These are phyloP conservation scores for Colletotrichum simmondsii DNA, from an alignment of 2,329 filamentous ascomycete species.

Conservation along the genomic window DNA sequence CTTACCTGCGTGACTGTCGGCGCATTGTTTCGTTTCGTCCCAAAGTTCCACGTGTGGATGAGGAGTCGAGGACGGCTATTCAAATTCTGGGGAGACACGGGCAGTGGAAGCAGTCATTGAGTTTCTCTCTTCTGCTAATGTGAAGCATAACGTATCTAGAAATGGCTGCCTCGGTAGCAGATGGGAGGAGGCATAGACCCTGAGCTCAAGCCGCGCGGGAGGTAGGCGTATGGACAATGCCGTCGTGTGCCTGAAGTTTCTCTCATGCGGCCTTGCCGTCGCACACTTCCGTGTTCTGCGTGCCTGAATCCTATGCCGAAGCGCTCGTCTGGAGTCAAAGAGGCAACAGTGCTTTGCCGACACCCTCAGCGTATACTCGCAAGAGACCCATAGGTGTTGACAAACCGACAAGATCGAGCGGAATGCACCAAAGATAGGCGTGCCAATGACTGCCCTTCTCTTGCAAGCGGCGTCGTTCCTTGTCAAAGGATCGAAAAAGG, in stretches of 20 bases:
- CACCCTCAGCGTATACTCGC: neutral
- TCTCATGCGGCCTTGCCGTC: neutral
- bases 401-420: neutral
- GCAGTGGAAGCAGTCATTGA: conserved; percentile 7
- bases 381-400: neutral
- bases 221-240: neutral
- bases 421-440: neutral
- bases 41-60: conserved; percentile 22
- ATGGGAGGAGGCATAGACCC: conserved; percentile 12
- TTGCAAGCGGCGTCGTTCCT: neutral
- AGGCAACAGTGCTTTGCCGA: neutral
- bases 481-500: neutral
- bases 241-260: conserved; percentile 5
- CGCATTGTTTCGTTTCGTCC: conserved; percentile 33
- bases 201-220: conserved; percentile 8
- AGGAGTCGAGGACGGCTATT: conserved; percentile 18
- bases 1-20: conserved; percentile 9
- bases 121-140: neutral
- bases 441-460: neutral
- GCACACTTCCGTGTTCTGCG: neutral
- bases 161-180: neutral
- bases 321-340: neutral
- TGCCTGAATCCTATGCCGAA: neutral
- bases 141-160: neutral
- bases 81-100: conserved; percentile 1